Conservation (phyloP, 495 filamentous ascomycete genomes). For the Penicillium silybi region DNA sequence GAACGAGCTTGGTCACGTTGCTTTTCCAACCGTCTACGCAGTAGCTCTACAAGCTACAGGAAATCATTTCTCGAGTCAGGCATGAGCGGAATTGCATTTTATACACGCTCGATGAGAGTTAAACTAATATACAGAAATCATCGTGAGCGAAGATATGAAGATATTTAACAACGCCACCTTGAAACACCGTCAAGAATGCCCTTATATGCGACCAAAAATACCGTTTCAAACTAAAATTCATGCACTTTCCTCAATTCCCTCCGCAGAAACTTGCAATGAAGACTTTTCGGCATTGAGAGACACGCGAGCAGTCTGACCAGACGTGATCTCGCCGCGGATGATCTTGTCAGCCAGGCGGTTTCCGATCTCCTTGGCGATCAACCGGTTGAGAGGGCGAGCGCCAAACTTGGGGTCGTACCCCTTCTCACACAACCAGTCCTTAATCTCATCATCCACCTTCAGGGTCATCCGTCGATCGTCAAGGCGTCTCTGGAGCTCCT, state of each 20-base stretch:
- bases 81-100: slow-evolving; percentile 9
- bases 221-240: slow-evolving; percentile 7
- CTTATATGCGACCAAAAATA: not conserved
- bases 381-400: slow-evolving; percentile 85
- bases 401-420: slow-evolving; percentile 91
- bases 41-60: not conserved
- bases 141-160: slow-evolving; percentile 18
- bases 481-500: slow-evolving; percentile 77
- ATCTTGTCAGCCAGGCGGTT: slow-evolving; percentile 88
- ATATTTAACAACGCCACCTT: not conserved
- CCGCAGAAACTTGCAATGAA: slow-evolving; percentile 28
- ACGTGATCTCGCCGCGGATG: slow-evolving; percentile 76
- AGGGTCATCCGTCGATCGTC: slow-evolving; percentile 82
- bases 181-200: not conserved
- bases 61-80: not conserved
- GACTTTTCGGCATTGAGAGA: slow-evolving; percentile 49
- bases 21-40: not conserved
- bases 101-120: slow-evolving; percentile 4
- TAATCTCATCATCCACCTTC: slow-evolving; percentile 64
- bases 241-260: slow-evolving; percentile 14
- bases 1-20: not conserved
- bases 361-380: slow-evolving; percentile 84
- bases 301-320: slow-evolving; percentile 67
- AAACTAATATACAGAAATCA: slow-evolving; percentile 15
- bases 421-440: slow-evolving; percentile 78